Conservation (phyloP, 2,329 filamentous ascomycete species). For the Exophiala viscosa region DNA sequence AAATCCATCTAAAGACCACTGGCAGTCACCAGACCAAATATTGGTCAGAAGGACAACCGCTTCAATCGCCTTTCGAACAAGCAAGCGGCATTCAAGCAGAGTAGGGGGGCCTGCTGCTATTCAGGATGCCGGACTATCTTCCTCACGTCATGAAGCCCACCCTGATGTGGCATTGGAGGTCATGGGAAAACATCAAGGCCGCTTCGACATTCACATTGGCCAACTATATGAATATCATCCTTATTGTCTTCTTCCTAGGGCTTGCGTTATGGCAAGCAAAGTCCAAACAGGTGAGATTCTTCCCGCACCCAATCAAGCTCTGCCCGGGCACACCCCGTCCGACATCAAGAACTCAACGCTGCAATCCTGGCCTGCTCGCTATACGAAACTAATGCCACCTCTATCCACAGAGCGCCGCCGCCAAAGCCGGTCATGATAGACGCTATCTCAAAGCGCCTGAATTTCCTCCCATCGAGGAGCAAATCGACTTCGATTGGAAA, state of each 20-base stretch:
- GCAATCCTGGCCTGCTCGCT: too few relatives aligned
- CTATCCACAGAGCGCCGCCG: slow-evolving; percentile 10
- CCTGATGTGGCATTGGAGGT: slow-evolving; percentile 23
- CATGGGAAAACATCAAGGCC: slow-evolving; percentile 21
- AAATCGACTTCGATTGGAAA: slow-evolving; percentile 50
- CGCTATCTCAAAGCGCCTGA: slow-evolving; percentile 24
- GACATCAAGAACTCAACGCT: background rate
- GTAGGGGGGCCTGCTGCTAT: background rate
- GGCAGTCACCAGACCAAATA: background rate
- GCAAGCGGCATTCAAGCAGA: too few relatives aligned
- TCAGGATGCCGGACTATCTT: slow-evolving; percentile 12
- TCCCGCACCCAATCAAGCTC: background rate
- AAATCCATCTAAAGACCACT: too few relatives aligned
- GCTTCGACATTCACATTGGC: slow-evolving; percentile 21
- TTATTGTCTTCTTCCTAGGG: slow-evolving; percentile 18
- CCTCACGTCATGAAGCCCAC: slow-evolving; percentile 30
- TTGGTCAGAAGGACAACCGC: too few relatives aligned
- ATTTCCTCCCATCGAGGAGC: slow-evolving; percentile 37
- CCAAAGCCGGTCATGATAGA: slow-evolving; percentile 19
- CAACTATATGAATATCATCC: slow-evolving; percentile 24
- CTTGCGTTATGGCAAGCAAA: slow-evolving; percentile 19
- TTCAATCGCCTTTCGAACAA: too few relatives aligned
- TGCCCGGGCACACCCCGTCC: background rate
- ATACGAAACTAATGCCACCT: too few relatives aligned
- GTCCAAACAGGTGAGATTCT: slow-evolving; percentile 11